Conservation (phyloP, 768 basidiomycete species). For the Kwoniella heveanensis region DNA sequence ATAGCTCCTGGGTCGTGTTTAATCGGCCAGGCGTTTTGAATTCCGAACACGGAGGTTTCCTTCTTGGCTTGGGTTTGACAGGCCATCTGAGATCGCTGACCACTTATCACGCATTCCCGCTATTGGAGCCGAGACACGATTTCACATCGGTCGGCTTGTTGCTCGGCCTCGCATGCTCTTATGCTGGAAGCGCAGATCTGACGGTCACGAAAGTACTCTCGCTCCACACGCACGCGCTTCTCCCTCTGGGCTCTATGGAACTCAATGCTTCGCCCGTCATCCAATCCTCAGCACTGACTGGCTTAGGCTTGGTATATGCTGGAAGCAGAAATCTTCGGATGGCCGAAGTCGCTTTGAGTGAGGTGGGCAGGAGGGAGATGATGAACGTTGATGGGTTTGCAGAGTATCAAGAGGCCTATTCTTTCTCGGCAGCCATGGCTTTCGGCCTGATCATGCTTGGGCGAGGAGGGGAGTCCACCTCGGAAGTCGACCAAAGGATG, state of each 20-base stretch:
- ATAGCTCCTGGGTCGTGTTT: constrained; percentile 91
- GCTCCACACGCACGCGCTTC: constrained; percentile 87
- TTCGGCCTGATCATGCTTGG: constrained; percentile 98
- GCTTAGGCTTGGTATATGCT: constrained; percentile 85
- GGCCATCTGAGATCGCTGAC: constrained; percentile 87
- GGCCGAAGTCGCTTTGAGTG: constrained; percentile 86
- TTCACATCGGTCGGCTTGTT: constrained; percentile 90
- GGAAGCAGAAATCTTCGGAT: constrained; percentile 84
- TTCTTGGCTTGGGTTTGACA: constrained; percentile 85
- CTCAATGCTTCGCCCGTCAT: constrained; percentile 87
- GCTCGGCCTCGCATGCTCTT: constrained; percentile 88
- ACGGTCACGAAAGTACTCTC: constrained; percentile 89
- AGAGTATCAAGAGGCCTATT: constrained; percentile 89
- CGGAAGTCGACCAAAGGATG: constrained; percentile 74
- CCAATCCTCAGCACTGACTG: constrained; percentile 82
- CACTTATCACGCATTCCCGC: constrained; percentile 93
- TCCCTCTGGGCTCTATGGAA: constrained; percentile 82
- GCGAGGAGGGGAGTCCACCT: constrained; percentile 66
- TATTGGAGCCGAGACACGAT: constrained; percentile 94
- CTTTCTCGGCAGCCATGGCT: constrained; percentile 80
- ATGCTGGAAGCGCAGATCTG: constrained; percentile 78
- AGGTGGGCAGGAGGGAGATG: constrained; percentile 77
- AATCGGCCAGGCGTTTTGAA: constrained; percentile 89
- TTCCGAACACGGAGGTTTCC: constrained; percentile 93
- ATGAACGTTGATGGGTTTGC: constrained; percentile 79